Conservation (phyloP, 1,284 basidiomycete species). For the Leucoagaricus sp. region DNA sequence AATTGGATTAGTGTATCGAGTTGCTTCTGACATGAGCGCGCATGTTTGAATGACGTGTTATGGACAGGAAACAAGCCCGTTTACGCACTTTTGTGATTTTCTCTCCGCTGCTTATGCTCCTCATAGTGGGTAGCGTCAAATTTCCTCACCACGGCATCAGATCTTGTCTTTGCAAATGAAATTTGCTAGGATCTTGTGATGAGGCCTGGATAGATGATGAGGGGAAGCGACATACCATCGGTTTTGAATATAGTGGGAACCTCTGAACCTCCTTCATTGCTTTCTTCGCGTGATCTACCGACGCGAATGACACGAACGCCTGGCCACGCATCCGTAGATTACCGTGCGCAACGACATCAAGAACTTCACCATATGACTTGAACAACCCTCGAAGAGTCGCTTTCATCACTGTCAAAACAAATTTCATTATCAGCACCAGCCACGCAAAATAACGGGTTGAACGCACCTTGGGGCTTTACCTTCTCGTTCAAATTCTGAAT, state of each 20-base stretch:
- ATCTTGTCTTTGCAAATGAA: conserved; percentile 85
- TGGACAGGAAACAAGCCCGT: conserved; percentile 1
- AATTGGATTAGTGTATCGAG: conserved; percentile 84
- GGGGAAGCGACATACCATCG: conserved; percentile 69
- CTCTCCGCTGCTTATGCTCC: conserved; percentile 71
- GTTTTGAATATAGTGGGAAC: conserved; percentile 96
- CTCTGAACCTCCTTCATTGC: conserved; percentile 91
- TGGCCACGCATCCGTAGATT: conserved; percentile 98
- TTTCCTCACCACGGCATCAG: conserved; percentile 86
- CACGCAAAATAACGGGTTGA: not conserved
- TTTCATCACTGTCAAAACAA: conserved; percentile 68
- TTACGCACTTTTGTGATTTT: conserved; percentile 79
- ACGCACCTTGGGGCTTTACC: conserved; percentile 82
- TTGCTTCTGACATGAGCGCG: conserved; percentile 53
- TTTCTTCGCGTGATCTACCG: conserved; percentile 79
- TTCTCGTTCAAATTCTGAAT: conserved; percentile 98
- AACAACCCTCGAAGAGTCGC: conserved; percentile 87
- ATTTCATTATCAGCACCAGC: no score
- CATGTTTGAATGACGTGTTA: not conserved
- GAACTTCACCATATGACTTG: conserved; percentile 89
- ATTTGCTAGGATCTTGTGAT: conserved; percentile 79
- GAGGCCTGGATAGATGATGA: conserved; percentile 11
- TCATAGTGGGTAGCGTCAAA: conserved; percentile 70
- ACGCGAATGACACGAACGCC: conserved; percentile 93
- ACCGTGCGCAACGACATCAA: conserved; percentile 90